These are phyloP conservation scores for Takakia lepidozioides DNA, from an alignment of 225 moss, liverwort and hornwort species.

Conservation along the genomic window DNA sequence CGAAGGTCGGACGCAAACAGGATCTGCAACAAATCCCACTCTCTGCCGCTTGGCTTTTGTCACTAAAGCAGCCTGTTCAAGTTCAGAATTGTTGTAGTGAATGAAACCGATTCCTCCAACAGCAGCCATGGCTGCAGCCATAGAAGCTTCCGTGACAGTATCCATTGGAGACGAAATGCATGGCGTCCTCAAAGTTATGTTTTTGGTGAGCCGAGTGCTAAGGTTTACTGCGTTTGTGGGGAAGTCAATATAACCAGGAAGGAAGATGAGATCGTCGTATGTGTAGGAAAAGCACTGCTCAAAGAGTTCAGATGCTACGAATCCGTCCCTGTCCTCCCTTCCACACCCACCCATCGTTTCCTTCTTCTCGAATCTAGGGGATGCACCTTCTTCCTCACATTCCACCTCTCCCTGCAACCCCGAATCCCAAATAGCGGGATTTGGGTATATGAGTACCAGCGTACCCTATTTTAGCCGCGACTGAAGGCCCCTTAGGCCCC, in stretches of 20 bases:
- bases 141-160: slow-evolving; percentile 62
- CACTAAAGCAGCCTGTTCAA: slow-evolving; percentile 55
- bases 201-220: slow-evolving; percentile 39
- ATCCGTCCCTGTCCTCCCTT: too few relatives aligned
- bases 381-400: too few relatives aligned
- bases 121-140: slow-evolving; percentile 75
- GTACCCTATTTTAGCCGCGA: too few relatives aligned
- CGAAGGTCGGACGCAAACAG: slow-evolving; percentile 40
- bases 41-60: slow-evolving; percentile 51
- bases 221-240: slow-evolving; percentile 49
- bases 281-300: slow-evolving; percentile 29
- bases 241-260: slow-evolving; percentile 49
- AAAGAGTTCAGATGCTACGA: slow-evolving; percentile 9
- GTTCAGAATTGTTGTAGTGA: slow-evolving; percentile 53
- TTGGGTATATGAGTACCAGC: too few relatives aligned
- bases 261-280: slow-evolving; percentile 63
- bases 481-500: too few relatives aligned
- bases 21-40: slow-evolving; percentile 47
- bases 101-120: slow-evolving; percentile 67
- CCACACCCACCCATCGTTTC: too few relatives aligned
- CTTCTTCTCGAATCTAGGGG: too few relatives aligned
- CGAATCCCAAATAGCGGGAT: too few relatives aligned
- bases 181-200: slow-evolving; percentile 50
- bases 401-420: too few relatives aligned
- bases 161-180: slow-evolving; percentile 82